phyloP scores from a whole-genome alignment of 768 basidiomycete genomes.

The Goffeauzyma gilvescens region DNA sequence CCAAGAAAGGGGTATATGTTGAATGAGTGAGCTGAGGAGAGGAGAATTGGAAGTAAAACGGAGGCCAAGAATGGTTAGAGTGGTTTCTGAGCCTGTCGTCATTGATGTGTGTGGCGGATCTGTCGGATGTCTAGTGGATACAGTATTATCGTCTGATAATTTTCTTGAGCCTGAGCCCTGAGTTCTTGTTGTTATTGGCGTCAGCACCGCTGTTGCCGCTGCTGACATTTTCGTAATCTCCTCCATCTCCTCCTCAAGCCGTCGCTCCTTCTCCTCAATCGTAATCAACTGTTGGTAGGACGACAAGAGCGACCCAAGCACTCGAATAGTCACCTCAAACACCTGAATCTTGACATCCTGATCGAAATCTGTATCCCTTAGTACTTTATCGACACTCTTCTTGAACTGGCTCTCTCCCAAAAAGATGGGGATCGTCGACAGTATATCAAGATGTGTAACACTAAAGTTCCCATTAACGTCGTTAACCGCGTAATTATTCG shows the following conservation, averaged over 20 bases:
- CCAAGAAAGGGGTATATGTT: too few relatives aligned
- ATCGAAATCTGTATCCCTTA: conserved; percentile 71
- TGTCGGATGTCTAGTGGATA: too few relatives aligned
- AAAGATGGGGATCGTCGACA: conserved; percentile 72
- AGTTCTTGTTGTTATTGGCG: too few relatives aligned
- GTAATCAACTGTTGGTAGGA: conserved; percentile 25
- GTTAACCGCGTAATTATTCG: conserved; percentile 58
- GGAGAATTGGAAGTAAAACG: too few relatives aligned
- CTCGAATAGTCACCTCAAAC: conserved; percentile 88
- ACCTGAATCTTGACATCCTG: conserved; percentile 93
- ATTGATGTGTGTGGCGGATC: too few relatives aligned
- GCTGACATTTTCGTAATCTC: too few relatives aligned
- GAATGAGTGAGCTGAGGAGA: too few relatives aligned
- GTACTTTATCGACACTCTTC: conserved; percentile 60
- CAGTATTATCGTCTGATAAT: too few relatives aligned
- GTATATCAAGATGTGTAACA: conserved; percentile 38
- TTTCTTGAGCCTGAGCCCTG: too few relatives aligned
- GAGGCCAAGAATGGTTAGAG: too few relatives aligned
- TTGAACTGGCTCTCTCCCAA: conserved; percentile 54
- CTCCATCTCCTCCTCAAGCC: not conserved
- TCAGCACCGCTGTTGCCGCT: too few relatives aligned
- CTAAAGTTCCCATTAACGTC: conserved; percentile 92
- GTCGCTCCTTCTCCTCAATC: conserved; percentile 3
- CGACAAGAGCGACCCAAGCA: conserved; percentile 58
- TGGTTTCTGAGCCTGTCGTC: too few relatives aligned